Conservation (phyloP, 768 basidiomycete species). For the Suillus paluster region DNA sequence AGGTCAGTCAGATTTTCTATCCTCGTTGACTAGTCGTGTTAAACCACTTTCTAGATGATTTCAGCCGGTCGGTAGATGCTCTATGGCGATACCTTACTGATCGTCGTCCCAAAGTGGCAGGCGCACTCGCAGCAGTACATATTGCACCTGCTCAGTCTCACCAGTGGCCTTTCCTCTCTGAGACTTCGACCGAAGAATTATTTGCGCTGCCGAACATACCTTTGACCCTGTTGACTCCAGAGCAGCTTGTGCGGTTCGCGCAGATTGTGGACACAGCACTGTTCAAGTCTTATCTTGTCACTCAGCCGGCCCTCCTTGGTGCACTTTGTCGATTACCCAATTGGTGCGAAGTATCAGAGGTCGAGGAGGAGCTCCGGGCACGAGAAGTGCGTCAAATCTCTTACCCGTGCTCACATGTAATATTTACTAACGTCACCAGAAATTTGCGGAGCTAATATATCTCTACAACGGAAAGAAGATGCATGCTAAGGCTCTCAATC, state of each 20-base stretch:
- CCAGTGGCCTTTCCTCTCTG: conserved; percentile 69
- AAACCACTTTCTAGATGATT: conserved; percentile 49
- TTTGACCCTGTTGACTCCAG: conserved; percentile 72
- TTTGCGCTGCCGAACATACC: conserved; percentile 79
- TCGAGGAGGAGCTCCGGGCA: conserved; percentile 83
- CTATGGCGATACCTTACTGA: conserved; percentile 89
- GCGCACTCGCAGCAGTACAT: conserved; percentile 70
- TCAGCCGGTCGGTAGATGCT: conserved; percentile 79
- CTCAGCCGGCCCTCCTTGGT: conserved; percentile 79
- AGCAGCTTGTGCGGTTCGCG: conserved; percentile 85
- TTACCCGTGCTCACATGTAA: not conserved
- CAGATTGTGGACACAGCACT: conserved; percentile 96
- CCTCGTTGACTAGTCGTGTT: not conserved
- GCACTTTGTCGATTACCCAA: conserved; percentile 89
- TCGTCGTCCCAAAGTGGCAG: conserved; percentile 82
- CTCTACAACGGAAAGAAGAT: conserved; percentile 95
- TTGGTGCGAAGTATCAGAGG: conserved; percentile 96
- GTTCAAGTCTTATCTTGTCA: conserved; percentile 89
- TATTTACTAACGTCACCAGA: conserved; percentile 49
- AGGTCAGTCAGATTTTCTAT: conserved; percentile 33
- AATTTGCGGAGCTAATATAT: conserved; percentile 88
- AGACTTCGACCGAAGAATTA: conserved; percentile 73
- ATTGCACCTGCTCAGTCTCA: conserved; percentile 75
- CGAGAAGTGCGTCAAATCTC: conserved; percentile 60
- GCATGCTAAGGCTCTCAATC: conserved; percentile 84